phyloP scores from a whole-genome alignment of 2,329 filamentous ascomycete species.

The Penicillium polonicum region DNA sequence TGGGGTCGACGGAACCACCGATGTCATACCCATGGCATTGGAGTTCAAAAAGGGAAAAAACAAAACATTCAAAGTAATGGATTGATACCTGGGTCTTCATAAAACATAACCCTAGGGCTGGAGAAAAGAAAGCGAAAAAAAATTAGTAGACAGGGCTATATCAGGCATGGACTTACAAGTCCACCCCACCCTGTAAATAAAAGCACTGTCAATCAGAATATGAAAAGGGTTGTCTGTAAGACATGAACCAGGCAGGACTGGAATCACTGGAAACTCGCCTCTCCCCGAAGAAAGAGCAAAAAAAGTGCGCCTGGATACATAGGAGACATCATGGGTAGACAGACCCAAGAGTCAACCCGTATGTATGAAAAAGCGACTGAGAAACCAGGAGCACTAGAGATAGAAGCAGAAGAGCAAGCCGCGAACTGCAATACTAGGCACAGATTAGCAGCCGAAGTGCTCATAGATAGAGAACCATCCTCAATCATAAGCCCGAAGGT shows the following conservation, averaged over 20 bases:
- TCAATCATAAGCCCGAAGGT: not conserved
- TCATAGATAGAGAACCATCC: not conserved
- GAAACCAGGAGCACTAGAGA: not conserved
- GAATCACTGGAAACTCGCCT: not conserved
- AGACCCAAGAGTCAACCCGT: not conserved
- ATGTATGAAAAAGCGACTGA: not conserved
- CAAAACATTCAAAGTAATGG: not conserved
- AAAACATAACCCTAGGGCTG: not conserved
- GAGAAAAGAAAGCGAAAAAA: not conserved
- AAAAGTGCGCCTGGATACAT: not conserved
- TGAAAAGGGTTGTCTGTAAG: not conserved
- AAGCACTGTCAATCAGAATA: not conserved
- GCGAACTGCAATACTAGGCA: not conserved
- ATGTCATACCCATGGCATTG: conserved; percentile 17
- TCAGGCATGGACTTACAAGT: not conserved
- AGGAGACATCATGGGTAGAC: not conserved
- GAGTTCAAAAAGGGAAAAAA: not conserved
- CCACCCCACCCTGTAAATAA: not conserved
- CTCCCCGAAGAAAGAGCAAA: not conserved
- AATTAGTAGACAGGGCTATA: not conserved
- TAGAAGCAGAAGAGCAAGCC: not conserved
- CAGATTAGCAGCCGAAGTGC: not conserved
- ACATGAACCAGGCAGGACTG: not conserved
- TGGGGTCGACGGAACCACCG: conserved; percentile 12
- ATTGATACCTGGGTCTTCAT: not conserved